Evolutionary conservation across 2,329 filamentous ascomycete genomes (phyloP).

Genomic region (Penicillium capsulatum): DNA sequence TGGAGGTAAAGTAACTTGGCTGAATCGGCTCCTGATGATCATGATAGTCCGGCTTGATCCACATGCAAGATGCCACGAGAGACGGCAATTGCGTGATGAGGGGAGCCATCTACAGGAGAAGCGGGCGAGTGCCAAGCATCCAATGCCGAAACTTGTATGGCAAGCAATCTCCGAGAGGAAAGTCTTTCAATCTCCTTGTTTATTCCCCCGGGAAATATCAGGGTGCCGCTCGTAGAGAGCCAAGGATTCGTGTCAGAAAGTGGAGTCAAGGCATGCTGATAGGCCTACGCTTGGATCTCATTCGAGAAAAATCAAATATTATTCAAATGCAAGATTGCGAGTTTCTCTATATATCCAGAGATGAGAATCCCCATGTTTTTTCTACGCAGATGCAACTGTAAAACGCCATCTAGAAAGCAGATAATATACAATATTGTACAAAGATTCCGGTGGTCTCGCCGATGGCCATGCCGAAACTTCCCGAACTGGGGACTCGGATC

Average conservation of each 20-base stretch:
- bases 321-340: not conserved
- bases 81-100: conserved; percentile 14
- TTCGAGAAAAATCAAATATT: too few relatives aligned
- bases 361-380: conserved; percentile 13
- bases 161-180: conserved; percentile 1
- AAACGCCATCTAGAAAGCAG: conserved; percentile 17
- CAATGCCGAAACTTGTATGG: not conserved
- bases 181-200: not conserved
- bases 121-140: conserved; percentile 1
- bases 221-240: too few relatives aligned
- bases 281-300: not conserved
- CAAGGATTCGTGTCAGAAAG: conserved; percentile 9
- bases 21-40: too few relatives aligned
- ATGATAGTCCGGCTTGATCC: not conserved
- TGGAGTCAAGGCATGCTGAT: conserved; percentile 14
- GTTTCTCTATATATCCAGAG: conserved; percentile 4
- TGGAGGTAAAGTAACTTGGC: too few relatives aligned
- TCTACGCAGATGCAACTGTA: conserved; percentile 15
- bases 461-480: not conserved
- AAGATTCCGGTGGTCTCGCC: not conserved
- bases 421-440: conserved; percentile 14
- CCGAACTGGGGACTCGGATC: too few relatives aligned
- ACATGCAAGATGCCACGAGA: conserved; percentile 14
- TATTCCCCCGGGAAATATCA: too few relatives aligned
- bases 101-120: not conserved